Evolutionary conservation across 352 stramenopile species (phyloP), one percentile per base, ranked within the genome.

Genomic region (Globisporangium camurandrum): DNA sequence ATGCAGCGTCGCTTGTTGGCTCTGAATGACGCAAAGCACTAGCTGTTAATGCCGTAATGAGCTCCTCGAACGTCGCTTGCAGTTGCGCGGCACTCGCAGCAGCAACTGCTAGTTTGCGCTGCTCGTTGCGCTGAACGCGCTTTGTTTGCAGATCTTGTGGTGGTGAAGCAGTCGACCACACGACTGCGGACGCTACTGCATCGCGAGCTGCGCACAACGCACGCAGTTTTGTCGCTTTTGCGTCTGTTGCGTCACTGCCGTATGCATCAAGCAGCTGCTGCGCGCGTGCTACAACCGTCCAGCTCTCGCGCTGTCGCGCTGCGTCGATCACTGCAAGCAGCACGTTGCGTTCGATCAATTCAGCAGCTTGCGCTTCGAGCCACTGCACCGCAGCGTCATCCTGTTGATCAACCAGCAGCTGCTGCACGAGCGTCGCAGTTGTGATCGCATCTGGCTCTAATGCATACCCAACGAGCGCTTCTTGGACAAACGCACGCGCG

Each of bases 241-340:
- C 11, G 17, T 61, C 33, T 2, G 12, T 24, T 17, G 4, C 1
- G 9, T n/a, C 8, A 10, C 38, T 56, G 8, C 62, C 23, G 10
- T 59, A 6, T 22, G 27, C 26, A 4, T 9, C 5, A 16, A 48
- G 48, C 3, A 46, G 8, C 11, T 28, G 4, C 22, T 52, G 19
- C 2, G 50, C 22, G 16, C 63, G 53, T 4, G 64, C 51, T n/a
- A 63, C 56, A 17, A 47, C 66, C n/a, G 57, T 53, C 74, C 71
- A 86, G 20, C 75, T 51, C 2, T 42, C 46, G 28, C 49, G 48
- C 20, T 79, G 60, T 5, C 71, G 62, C 37, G 71, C 86, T 10
- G 60, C 62, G 56, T 88, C 75, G 7, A 84, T 34, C n/a, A 83
- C 49, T 6, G 51, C 65, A 46, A 71, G 75, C 16, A 68, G 49